These are phyloP conservation scores for Populus ilicifolia DNA, from an alignment of 345 rosid species.

Conservation along the genomic window DNA sequence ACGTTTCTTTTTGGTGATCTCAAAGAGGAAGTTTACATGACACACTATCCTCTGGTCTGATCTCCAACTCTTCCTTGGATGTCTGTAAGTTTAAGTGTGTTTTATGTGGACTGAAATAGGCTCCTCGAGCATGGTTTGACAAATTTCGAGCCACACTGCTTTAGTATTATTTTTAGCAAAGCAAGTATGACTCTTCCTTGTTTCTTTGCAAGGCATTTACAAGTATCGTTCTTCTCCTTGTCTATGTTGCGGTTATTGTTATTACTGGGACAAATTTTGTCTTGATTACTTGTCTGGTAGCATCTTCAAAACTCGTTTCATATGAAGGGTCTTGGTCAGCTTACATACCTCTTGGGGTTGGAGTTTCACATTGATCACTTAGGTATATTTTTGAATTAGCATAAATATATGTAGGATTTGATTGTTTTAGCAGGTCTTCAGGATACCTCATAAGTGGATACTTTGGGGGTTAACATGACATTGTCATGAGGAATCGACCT, in stretches of 20 bases:
- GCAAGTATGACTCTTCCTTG: background rate
- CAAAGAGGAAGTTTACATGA: background rate
- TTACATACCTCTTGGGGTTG: background rate
- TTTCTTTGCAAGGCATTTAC: background rate
- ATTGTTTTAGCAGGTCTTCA: no score
- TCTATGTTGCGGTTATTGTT: background rate
- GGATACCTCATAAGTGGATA: background rate
- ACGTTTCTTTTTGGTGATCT: background rate
- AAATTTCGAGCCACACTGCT: background rate
- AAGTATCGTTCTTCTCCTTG: background rate
- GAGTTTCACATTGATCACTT: no score
- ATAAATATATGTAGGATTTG: no score
- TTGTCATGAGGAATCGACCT: background rate
- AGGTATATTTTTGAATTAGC: no score
- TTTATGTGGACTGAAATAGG: background rate
- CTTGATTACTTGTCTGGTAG: background rate
- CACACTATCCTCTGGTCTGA: background rate
- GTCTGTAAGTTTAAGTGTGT: background rate
- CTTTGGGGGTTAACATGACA: background rate
- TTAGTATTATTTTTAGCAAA: background rate
- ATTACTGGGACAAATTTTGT: background rate
- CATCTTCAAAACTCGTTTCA: background rate
- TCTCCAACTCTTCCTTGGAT: background rate
- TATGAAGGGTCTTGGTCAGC: background rate
- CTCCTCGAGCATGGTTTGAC: background rate